These are phyloP conservation scores for Penicillium verhagenii DNA, from an alignment of 495 filamentous ascomycete genomes.

Conservation along the genomic window DNA sequence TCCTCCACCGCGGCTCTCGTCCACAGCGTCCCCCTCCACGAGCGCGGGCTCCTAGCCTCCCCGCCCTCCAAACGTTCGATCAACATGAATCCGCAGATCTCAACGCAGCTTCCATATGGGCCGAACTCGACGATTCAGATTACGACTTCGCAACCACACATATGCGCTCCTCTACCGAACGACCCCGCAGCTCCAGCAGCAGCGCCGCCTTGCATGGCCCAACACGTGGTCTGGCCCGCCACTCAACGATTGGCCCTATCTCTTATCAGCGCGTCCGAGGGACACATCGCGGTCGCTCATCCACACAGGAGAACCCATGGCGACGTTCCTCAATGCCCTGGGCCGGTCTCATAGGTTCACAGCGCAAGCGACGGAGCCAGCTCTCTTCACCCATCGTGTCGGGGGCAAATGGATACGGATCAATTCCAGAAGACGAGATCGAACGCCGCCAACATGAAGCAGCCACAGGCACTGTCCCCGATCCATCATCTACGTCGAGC, in stretches of 20 bases:
- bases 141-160: slow-evolving; percentile 22
- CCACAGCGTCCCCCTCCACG: slow-evolving; percentile 27
- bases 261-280: slow-evolving; percentile 23
- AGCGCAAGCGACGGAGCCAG: slow-evolving; percentile 21
- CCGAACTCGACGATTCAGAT: slow-evolving; percentile 50
- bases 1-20: slow-evolving; percentile 24
- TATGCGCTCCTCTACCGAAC: slow-evolving; percentile 17
- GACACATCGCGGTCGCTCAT: slow-evolving; percentile 19
- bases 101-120: slow-evolving; percentile 50
- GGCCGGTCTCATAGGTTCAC: slow-evolving; percentile 17
- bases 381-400: slow-evolving; percentile 1
- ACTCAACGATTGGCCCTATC: slow-evolving; percentile 27
- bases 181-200: slow-evolving; percentile 31
- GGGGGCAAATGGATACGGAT: slow-evolving; percentile 27
- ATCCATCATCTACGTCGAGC: not conserved
- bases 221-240: slow-evolving; percentile 23
- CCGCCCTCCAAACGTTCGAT: slow-evolving; percentile 27
- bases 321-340: slow-evolving; percentile 32
- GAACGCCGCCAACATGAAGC: not conserved
- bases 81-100: slow-evolving; percentile 33
- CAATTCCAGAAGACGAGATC: slow-evolving; percentile 22
- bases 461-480: not conserved
- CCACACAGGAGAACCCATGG: slow-evolving; percentile 10
- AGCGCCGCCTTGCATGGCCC: slow-evolving; percentile 17
- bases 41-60: slow-evolving; percentile 37